Percentiles rank a stretch among this genome's conserved stretches.
Conservation (phyloP, 768 basidiomycete species). For the Tricholoma terreum region DNA sequence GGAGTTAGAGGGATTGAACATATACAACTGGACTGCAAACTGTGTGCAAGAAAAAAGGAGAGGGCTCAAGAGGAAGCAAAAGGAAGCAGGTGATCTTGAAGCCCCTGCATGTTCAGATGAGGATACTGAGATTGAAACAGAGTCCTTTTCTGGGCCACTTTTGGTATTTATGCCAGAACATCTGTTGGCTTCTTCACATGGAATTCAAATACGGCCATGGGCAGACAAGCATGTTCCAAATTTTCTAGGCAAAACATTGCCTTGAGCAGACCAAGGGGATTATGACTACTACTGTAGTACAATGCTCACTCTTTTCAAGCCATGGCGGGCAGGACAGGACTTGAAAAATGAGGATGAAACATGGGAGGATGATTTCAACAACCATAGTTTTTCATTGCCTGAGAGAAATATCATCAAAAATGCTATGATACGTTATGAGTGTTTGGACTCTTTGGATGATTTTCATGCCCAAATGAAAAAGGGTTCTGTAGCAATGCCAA, state of each 20-base stretch:
- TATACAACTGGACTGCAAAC: slow-evolving; percentile 27
- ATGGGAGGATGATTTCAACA: too few species aligned
- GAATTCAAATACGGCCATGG: too few species aligned
- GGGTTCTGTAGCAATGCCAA: neutral
- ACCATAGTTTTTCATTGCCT: too few species aligned
- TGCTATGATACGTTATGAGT: slow-evolving; percentile 26
- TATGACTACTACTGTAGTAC: slow-evolving; percentile 28
- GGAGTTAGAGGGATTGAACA: slow-evolving; percentile 10
- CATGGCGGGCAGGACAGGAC: slow-evolving; percentile 26
- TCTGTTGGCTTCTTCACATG: too few species aligned
- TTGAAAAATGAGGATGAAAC: too few species aligned
- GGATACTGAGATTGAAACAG: too few species aligned
- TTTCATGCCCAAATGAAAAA: too few species aligned
- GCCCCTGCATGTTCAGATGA: too few species aligned
- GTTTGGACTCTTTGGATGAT: slow-evolving; percentile 16
- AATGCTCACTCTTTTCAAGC: slow-evolving; percentile 15
- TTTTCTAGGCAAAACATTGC: slow-evolving; percentile 24
- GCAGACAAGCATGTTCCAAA: slow-evolving; percentile 26
- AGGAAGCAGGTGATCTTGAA: too few species aligned
- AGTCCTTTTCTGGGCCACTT: too few species aligned
- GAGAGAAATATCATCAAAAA: slow-evolving; percentile 25
- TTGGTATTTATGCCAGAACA: too few species aligned
- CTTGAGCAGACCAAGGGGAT: slow-evolving; percentile 27
- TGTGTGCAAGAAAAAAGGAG: slow-evolving; percentile 13
- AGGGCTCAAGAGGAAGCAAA: too few species aligned